Conservation (phyloP, 345 rosid species). For the Adansonia digitata region DNA sequence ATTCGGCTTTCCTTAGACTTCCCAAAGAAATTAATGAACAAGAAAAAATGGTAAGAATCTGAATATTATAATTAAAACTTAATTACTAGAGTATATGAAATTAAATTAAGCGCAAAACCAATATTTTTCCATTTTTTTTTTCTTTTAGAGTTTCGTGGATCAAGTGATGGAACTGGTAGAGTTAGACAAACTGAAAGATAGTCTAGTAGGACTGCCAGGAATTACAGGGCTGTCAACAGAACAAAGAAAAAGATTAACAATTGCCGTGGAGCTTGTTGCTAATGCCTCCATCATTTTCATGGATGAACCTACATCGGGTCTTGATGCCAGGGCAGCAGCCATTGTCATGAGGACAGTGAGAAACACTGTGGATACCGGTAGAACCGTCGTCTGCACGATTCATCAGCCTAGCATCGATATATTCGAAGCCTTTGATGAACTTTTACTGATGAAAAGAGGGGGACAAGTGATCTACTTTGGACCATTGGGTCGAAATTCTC, state of each 20-base stretch:
- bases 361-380: conserved; percentile 85
- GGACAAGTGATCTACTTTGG: conserved; percentile 76
- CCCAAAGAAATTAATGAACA: conserved; percentile 58
- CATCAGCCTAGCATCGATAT: conserved; percentile 89
- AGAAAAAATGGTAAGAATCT: conserved; percentile 59
- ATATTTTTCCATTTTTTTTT: conserved; percentile 3
- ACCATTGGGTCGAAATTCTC: conserved; percentile 58
- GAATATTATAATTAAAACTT: not conserved
- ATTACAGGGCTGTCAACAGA: conserved; percentile 74
- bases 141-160: conserved; percentile 51
- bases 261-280: conserved; percentile 74
- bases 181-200: conserved; percentile 51
- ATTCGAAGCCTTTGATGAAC: conserved; percentile 83
- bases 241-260: conserved; percentile 76
- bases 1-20: conserved; percentile 84
- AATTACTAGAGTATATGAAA: not conserved
- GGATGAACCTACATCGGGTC: conserved; percentile 94
- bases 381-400: conserved; percentile 81
- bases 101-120: not conserved
- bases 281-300: conserved; percentile 87
- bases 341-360: conserved; percentile 90
- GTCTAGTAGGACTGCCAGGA: conserved; percentile 63
- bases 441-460: conserved; percentile 77
- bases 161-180: conserved; percentile 65
- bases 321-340: conserved; percentile 83